phyloP scores from a whole-genome alignment of 2,329 filamentous ascomycete species.

The Tolypocladium pustulatum region DNA sequence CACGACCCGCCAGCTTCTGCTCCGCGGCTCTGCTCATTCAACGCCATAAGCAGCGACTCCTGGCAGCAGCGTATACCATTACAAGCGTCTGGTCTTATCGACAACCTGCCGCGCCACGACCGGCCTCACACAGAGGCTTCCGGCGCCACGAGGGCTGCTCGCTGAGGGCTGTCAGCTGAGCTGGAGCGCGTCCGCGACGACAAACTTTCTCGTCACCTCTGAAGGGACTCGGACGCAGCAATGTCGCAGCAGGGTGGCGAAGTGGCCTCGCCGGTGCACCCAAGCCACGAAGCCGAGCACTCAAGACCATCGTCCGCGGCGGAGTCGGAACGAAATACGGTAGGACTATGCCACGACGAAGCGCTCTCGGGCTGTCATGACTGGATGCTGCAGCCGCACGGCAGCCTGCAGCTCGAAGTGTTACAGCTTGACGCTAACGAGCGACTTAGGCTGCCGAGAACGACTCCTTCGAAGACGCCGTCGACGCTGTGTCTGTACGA shows the following conservation, averaged over 20 bases:
- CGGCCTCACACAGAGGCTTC: neutral
- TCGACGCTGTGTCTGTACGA: slow-evolving; percentile 52
- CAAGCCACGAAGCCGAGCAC: slow-evolving; percentile 8
- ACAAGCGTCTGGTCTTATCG: neutral
- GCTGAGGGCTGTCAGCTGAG: slow-evolving; percentile 6
- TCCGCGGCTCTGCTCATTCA: neutral
- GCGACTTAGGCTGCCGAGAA: slow-evolving; percentile 17
- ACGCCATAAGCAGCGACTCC: neutral
- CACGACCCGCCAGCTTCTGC: neutral
- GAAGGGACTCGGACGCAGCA: slow-evolving; percentile 8
- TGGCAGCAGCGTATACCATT: neutral
- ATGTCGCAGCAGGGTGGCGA: slow-evolving; percentile 25
- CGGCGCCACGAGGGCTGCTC: neutral
- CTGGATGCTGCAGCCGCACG: slow-evolving; percentile 1
- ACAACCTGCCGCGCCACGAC: neutral
- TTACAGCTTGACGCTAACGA: slow-evolving; percentile 5
- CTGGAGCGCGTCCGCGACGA: neutral
- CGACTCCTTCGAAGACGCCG: slow-evolving; percentile 67
- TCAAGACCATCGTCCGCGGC: slow-evolving; percentile 18
- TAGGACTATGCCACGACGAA: slow-evolving; percentile 11
- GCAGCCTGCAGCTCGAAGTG: slow-evolving; percentile 7
- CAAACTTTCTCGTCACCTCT: neutral
- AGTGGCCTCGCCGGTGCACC: slow-evolving; percentile 12
- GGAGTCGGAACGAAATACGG: slow-evolving; percentile 17
- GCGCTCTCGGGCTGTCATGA: slow-evolving; percentile 3